Evolutionary conservation across 345 rosid genomes (phyloP).

Genomic region (Atalantia buxifolia): DNA sequence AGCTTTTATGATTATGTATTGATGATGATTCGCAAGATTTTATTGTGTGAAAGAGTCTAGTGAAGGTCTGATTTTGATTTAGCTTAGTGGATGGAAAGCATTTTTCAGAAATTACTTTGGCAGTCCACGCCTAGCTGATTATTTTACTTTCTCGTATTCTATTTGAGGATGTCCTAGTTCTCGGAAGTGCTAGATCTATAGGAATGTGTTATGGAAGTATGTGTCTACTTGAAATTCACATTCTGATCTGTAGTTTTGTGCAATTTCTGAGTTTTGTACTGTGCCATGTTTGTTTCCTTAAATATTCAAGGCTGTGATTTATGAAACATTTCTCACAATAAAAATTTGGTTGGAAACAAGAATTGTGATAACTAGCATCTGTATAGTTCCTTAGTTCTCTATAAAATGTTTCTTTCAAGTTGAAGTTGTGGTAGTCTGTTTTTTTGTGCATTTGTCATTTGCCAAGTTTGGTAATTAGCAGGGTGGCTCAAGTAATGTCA

Average conservation of each 20-base stretch:
- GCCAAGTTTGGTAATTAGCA: background rate
- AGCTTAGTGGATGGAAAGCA: background rate
- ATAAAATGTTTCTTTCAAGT: background rate
- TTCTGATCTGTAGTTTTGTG: background rate
- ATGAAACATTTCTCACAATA: background rate
- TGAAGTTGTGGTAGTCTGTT: background rate
- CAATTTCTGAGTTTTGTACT: background rate
- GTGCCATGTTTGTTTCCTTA: background rate
- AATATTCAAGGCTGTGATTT: too few species aligned
- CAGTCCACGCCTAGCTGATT: background rate
- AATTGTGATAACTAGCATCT: background rate
- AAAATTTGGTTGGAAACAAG: background rate
- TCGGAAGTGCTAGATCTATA: background rate
- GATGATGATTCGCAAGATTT: background rate
- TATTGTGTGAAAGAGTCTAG: background rate
- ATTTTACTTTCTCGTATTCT: background rate
- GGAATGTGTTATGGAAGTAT: background rate
- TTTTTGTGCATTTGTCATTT: too few species aligned
- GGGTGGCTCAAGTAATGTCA: background rate
- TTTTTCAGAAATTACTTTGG: background rate
- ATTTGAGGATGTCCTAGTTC: background rate
- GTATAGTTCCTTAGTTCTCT: too few species aligned
- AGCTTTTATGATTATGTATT: background rate
- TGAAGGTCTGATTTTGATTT: background rate
- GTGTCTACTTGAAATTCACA: background rate